Evolutionary conservation across 2,329 filamentous ascomycete genomes (phyloP).

Genomic region (Epichloe scottii): DNA sequence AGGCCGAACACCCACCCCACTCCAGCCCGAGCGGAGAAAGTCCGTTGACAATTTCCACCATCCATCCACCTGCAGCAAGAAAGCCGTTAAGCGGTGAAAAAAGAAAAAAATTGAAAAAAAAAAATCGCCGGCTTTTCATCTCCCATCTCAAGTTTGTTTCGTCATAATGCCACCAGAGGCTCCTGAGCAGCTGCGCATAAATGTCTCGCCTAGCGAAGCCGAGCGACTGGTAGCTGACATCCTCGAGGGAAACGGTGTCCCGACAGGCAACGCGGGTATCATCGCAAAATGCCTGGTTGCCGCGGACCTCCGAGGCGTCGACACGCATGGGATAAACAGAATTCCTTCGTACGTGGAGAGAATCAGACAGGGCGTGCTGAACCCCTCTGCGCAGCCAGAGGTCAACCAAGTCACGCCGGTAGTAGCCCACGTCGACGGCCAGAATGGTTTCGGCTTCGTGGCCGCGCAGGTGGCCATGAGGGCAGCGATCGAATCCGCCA

Average conservation of each 20-base stretch:
- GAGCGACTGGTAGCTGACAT: constrained; percentile 38
- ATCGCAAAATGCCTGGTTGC: constrained; percentile 57
- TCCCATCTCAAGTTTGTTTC: neutral
- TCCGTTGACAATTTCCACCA: neutral
- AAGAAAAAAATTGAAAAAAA: no score
- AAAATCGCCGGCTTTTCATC: no score
- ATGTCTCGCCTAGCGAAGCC: constrained; percentile 23
- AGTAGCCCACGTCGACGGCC: constrained; percentile 53
- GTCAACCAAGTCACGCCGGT: constrained; percentile 54
- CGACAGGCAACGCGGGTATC: constrained; percentile 43
- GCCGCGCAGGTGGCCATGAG: constrained; percentile 55
- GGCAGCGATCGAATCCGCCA: constrained; percentile 54
- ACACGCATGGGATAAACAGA: constrained; percentile 66
- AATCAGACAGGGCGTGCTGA: constrained; percentile 55
- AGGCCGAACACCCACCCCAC: neutral
- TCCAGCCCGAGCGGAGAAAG: neutral
- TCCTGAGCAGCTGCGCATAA: neutral
- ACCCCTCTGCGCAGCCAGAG: constrained; percentile 45
- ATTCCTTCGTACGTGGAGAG: constrained; percentile 68
- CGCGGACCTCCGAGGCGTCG: constrained; percentile 66
- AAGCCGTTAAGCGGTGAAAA: no score
- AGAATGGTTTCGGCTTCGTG: constrained; percentile 66
- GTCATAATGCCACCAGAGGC: neutral
- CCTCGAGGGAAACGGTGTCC: constrained; percentile 48
- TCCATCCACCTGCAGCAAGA: no score